Evolutionary conservation across 805 yeast species (phyloP), one percentile per base, ranked within the genome.

Genomic region (Starmerella bombicola): DNA sequence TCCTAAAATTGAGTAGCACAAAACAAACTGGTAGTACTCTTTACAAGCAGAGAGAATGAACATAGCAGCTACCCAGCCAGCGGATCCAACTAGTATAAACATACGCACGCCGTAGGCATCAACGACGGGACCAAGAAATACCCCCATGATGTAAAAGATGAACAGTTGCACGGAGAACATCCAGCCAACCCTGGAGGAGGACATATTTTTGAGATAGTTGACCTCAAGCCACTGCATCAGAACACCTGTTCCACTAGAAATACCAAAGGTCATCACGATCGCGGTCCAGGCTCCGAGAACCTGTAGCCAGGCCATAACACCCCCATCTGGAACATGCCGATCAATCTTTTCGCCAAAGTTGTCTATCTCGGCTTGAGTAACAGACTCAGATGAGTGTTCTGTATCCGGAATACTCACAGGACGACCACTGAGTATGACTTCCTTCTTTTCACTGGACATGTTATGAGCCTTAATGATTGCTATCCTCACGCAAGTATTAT

Each of bases 201-300:
- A 65, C 56, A 21, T 15, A 30, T 40, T 40, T 25, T 25, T 64
- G 48, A 5, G 54, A 52, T 42, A 80, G 62, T 45, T 74, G 76
- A 52, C 77, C 69, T 15, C 60, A 2, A 79, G 67, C 55, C 74
- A 78, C 0, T 81, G 72, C 56, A 79, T 81, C 30, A 79, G 65
- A 1, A 76, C 78, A 40, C 85, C 84, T 10, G 71, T 66, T 1
- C 80, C 60, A 53, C 79, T 80, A 58, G 76, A 65, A 22, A 80
- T 48, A 1, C 93, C 93, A 53, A 78, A 72, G 3, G 72, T 65
- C 32, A 71, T 69, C 5, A 72, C 55, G 45, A 74, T 59, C 3
- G 82, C 81, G 26, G 73, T 56, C 51, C 74, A 72, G 0, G 77
- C 67, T 2, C 79, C 80, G n/a, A 71, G 43, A 3, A 71, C 56